Base-by-base conservation (phyloP, 805 yeast species). In the Sugiyamaella smithiae region DNA sequence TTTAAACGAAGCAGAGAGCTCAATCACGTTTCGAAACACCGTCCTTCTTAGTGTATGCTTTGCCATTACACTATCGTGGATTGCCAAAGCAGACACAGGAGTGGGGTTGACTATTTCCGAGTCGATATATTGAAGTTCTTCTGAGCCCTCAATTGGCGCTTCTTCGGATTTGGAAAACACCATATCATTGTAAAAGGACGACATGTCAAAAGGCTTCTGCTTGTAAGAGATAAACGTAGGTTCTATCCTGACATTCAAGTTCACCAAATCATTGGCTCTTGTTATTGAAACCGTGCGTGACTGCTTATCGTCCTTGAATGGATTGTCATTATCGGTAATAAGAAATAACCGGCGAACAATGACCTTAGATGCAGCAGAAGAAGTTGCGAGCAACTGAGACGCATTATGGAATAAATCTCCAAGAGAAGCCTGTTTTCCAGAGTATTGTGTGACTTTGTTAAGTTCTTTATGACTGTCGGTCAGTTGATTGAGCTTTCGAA, bases 321-420 rank as follows among this genome's bases (percentile, higher is more conserved):
- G 97, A 40, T 66, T 66, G 56, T 85, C 93, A 61, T 84, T 81
- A 61, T 83, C 85, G 0, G 96, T 87, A 59, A 89, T 78, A 60
- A 88, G 67, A 54, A 88, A 76, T 2, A 87, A 66, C 57, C 84
- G 81, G 55, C 77, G 78, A 38, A 40, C 31, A 3, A 14, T 25
- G 23, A 25, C 33, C 19, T 25, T 40, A 9, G 29, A 19, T 8
- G 32, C 19, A 12, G 41, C 28, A 23, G n/a, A 14, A 24, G 33
- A 26, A 17, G 22, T 46, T 40, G 23, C 16, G 20, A 85, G 81
- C 50, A 81, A 83, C 46, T 79, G 82, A 46, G 80, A 75, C 6
- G 83, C 66, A 19, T 70, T 69, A 28, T 70, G 71, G 40, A 88
- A 69, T 6, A 82, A 70, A 5, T 65, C 64, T 66, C 72, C 45